Conservation (phyloP, 2,329 filamentous ascomycete genomes). For the Aspergillus quadrilineatus region DNA sequence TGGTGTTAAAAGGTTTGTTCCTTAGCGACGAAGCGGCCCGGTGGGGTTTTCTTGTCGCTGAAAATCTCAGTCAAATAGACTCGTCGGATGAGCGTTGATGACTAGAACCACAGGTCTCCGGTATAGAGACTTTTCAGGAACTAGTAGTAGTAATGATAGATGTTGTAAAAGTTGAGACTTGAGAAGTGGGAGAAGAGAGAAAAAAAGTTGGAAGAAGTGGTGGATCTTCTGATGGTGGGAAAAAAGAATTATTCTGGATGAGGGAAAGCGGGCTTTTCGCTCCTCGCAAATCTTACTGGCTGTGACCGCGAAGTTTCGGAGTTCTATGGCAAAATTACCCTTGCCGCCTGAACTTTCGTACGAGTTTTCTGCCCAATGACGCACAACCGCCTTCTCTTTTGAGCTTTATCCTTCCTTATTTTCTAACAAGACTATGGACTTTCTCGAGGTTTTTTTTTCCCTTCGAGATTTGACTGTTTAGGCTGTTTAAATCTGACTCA, state of each 20-base stretch:
- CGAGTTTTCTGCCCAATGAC: slow-evolving; percentile 24
- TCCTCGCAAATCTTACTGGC: slow-evolving; percentile 15
- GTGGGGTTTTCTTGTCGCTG: slow-evolving; percentile 29
- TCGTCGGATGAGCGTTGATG: slow-evolving; percentile 18
- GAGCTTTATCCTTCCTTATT: slow-evolving; percentile 7
- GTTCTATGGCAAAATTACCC: slow-evolving; percentile 26
- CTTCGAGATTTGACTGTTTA: no score
- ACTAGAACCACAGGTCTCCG: slow-evolving; percentile 40
- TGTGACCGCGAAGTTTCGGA: slow-evolving; percentile 10
- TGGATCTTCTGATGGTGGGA: slow-evolving; percentile 20
- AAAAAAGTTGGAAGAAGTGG: slow-evolving; percentile 16
- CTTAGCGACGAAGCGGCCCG: slow-evolving; percentile 36
- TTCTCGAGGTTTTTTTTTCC: not conserved
- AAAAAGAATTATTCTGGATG: slow-evolving; percentile 20
- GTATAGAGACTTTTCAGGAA: slow-evolving; percentile 31
- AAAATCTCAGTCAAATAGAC: slow-evolving; percentile 19
- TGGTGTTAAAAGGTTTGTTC: slow-evolving; percentile 29
- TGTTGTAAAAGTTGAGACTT: slow-evolving; percentile 26
- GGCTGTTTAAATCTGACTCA: no score
- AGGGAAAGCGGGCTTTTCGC: slow-evolving; percentile 21
- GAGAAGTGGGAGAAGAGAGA: slow-evolving; percentile 16
- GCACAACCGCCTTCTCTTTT: slow-evolving; percentile 21
- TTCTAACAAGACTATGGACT: not conserved
- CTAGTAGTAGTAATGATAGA: slow-evolving; percentile 25
- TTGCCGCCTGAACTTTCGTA: slow-evolving; percentile 18